Base-by-base conservation (phyloP, 2,329 filamentous ascomycete species). In the Triangularia verruculosa region DNA sequence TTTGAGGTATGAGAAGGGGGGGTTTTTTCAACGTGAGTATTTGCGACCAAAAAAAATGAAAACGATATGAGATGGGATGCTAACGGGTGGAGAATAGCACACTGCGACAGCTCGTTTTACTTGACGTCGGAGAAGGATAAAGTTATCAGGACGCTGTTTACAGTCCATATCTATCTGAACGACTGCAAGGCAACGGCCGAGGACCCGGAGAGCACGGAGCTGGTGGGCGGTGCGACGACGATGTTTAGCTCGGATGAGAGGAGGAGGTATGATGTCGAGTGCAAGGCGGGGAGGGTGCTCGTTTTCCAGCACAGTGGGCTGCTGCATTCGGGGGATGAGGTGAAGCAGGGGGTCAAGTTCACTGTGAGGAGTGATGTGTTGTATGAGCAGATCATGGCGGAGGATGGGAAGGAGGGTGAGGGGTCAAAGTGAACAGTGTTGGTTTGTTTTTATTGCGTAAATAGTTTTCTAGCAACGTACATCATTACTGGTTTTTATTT, bases 1-100 rank as follows among this genome's bases (percentile, higher is more conserved):
- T 70, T 77, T 96, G 58, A 88, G 85, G 71, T 95, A 95, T 73
- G 81, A 81, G 0, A 76, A 80, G 0, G 90, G 90, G 0, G 87
- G 93, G 70, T 94, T 88, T 72, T 95, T 96, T 70, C 83, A 82
- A 65, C 81, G 79, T 80, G 62, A 72, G 78, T 73, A 17, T 6
- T 43, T 5, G 32, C 7, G 39, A 51, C 22, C 22, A 17, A 20
- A 51, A 6, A 51, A 2, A 17, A 20, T 20, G 3, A 13, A 17
- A 51, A 51, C 20, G 4, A 8, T 7, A 5, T 53, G 52, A 20
- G 47, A 56, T 17, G 5, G 9, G 39, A 3, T 57, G 27, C 61
- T 60, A 22, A 57, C 51, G 5, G 22, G 9, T 5, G 63, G 68
- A n/a, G 62, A 13, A 60, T 76, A 86, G 80, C 87, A 3, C 91